Evolutionary conservation across 768 basidiomycete genomes (phyloP), one percentile per base, ranked within the genome.

Genomic region (Boletus barrowsii): DNA sequence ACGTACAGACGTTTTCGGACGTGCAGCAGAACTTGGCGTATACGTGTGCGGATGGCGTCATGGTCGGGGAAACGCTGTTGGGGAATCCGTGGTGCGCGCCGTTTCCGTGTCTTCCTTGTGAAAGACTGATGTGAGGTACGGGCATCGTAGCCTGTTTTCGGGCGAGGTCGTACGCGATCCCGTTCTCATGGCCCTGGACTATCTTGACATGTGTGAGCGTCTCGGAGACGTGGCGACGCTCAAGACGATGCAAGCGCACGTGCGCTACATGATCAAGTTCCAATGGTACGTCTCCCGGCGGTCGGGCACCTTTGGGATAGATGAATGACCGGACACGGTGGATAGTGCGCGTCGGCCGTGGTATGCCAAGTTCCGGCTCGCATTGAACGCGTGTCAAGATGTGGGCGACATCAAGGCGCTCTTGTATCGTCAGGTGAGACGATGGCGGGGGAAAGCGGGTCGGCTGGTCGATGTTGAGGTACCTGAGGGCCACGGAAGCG

Each of bases 21-120:
- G 66, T 90, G 13, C 66, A 69, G 55, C 64, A 65, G 24, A 90
- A 90, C 63, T 64, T 78, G 47, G 63, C 68, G 30, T 73, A 72
- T 43, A 88, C 88, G 4, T 74, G 78, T 15, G 87, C 87, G 42
- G 83, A 88, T 60, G 90, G 90, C 10, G 65, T 86, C 51, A 92
- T 92, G 90, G 86, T 90, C 2, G 90, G 87, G 10, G 89, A 91
- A 64, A 80, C 82, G n/a, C 69, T 91, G 33, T 73, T 90, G 5
- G 81, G 79, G 17, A 90, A 92, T 69, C 88, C 88, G 32, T 84
- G 81, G 89, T 90, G 56, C 35, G 77, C 67, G 24, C 13, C 10
- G n/a, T 18, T n/a, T n/a, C 10, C n/a, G 5, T n/a, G 10, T 20
- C 18, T 6, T 3, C 13, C 4, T 14, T 10, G 48, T 15, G 14